Evolutionary conservation across 164 flowering plant genomes (phyloP).

Genomic region (Taxillus chinensis): DNA sequence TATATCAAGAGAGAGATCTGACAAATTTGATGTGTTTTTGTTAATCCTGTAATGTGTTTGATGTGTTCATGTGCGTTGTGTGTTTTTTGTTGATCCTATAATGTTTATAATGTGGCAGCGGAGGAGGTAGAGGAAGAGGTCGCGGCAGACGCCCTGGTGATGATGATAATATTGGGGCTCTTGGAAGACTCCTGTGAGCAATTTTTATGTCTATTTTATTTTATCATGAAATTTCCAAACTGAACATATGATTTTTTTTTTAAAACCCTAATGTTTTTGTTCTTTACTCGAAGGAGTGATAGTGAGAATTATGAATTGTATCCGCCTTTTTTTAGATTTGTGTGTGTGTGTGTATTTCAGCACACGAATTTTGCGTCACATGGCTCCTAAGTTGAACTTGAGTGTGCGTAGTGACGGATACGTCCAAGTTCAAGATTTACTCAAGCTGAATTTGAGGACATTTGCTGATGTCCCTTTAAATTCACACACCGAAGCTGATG

Average conservation of each 20-base stretch:
- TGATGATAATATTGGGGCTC: constrained; percentile 45
- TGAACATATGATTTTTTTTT: background rate
- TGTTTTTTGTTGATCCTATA: background rate
- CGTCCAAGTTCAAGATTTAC: constrained; percentile 61
- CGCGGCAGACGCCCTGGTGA: constrained; percentile 24
- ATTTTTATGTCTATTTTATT: background rate
- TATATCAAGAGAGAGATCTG: too few species aligned
- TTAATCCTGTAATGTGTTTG: background rate
- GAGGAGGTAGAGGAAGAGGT: constrained; percentile 29
- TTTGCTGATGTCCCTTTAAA: constrained; percentile 55
- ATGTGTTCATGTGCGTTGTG: background rate
- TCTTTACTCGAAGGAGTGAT: too few species aligned
- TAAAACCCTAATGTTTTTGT: background rate
- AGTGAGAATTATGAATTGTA: too few species aligned
- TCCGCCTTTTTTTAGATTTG: background rate
- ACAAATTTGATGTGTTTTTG: too few species aligned
- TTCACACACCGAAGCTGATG: constrained; percentile 66
- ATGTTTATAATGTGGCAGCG: background rate
- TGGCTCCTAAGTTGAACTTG: constrained; percentile 71
- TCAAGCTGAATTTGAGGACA: constrained; percentile 67
- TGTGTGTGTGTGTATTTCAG: constrained; percentile 19
- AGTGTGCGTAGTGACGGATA: constrained; percentile 77
- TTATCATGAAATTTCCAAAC: background rate
- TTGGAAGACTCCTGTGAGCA: constrained; percentile 49
- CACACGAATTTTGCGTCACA: constrained; percentile 76